Base-by-base conservation (phyloP, 306 rosid genomes). In the Vigna trinervia region DNA sequence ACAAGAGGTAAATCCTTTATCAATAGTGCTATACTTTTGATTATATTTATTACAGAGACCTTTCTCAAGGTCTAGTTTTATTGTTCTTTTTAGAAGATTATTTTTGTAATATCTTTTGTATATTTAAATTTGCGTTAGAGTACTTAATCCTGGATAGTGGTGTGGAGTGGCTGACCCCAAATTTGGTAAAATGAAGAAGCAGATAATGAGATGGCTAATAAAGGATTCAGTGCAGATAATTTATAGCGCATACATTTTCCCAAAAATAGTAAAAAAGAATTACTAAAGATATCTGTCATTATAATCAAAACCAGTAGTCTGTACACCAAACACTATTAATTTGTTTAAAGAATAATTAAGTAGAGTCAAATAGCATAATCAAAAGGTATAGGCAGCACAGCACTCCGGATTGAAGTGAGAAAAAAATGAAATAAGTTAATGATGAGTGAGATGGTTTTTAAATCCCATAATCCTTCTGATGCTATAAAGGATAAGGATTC, bases 1-100 rank as follows among this genome's bases (percentile, higher is more conserved):
- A 70, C 97, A 92, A 74, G 99, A 95, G 97, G 99, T 91, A 83
- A 82, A 66, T 71, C 36, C 50, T 46, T 50, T 62, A 20, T 76
- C 69, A 41, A 51, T 23, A 46, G 59, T 46, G 23, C 75, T 80
- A 47, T 32, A 56, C 53, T 71, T 74, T 81, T 86, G 71, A 53
- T 64, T 56, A 14, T 54, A 17, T 73, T 28, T 59, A 45, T 69
- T 30, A 46, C 56, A 30, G 5, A 54, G 32, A 64, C 11, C 47
- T 71, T 34, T 67, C 12, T 54, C 6, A 17, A 28, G 38, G 66
- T 64, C 9, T 36, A 61, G 23, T 73, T 79, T 71, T 38, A 51
- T 39, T 54, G 73, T 53, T 20, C 14, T 4, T 63, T 11, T 62
- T 22, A 11, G n/a, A 20, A 11, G 66, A 41, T 73, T 9, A 11